These are phyloP conservation scores for Pyrus hybrid DNA, from an alignment of 331 rosid genomes.

Conservation along the genomic window DNA sequence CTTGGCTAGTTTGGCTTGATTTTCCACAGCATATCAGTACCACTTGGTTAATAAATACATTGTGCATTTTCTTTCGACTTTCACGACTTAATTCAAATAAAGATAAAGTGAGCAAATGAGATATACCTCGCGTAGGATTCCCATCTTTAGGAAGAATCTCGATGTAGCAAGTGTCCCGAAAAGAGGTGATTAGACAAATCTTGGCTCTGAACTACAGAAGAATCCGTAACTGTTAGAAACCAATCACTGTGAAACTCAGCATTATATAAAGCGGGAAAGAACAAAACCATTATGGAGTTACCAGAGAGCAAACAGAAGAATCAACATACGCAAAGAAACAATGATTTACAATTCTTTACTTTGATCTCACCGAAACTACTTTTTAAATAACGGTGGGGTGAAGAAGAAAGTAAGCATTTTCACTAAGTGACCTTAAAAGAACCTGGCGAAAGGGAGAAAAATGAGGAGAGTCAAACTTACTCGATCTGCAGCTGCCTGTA, in stretches of 20 bases:
- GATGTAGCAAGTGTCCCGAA: constrained; percentile 78
- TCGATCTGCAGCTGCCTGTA: constrained; percentile 94
- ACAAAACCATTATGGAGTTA: neutral
- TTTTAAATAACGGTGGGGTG: neutral
- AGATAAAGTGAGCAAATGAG: neutral
- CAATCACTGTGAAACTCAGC: neutral
- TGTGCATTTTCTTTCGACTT: neutral
- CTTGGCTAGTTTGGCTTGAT: neutral
- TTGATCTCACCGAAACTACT: neutral
- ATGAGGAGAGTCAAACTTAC: constrained; percentile 34
- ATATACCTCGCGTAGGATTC: constrained; percentile 54
- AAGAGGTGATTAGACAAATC: constrained; percentile 85
- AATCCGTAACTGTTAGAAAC: constrained; percentile 24
- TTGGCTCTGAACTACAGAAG: constrained; percentile 71
- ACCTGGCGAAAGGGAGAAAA: neutral
- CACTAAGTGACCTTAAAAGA: neutral
- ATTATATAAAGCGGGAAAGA: neutral
- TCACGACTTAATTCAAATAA: no score
- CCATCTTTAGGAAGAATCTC: constrained; percentile 90
- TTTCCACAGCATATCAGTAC: neutral
- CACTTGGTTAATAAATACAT: neutral
- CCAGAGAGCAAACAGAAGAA: neutral
- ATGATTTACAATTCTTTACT: neutral
- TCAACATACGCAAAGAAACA: neutral
- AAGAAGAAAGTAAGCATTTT: neutral